Conservation (phyloP, 306 rosid genomes). For the Vicia villosa region DNA sequence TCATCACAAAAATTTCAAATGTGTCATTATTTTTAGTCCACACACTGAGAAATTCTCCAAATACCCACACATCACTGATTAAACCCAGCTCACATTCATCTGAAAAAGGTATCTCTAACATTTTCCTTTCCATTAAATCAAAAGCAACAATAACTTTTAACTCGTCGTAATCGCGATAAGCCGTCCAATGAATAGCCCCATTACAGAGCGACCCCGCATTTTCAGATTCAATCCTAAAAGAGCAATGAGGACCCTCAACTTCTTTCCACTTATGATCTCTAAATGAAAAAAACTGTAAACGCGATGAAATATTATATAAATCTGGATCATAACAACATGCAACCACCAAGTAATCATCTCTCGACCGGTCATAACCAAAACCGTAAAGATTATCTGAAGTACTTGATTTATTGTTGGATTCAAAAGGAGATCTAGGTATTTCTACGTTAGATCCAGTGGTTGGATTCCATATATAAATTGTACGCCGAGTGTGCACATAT, state of each 20-base stretch:
- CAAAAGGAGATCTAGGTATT: neutral
- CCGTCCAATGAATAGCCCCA: neutral
- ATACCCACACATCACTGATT: neutral
- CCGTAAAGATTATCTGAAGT: neutral
- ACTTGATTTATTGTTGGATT: accelerated
- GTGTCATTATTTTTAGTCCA: neutral
- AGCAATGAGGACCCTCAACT: too few species aligned
- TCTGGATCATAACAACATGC: too few species aligned
- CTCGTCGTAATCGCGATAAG: neutral
- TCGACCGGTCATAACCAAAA: too few species aligned
- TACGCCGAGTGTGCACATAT: neutral
- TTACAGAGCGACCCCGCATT: neutral
- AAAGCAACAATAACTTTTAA: constrained; percentile 24
- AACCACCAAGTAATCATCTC: too few species aligned
- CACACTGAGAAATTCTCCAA: constrained; percentile 15
- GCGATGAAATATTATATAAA: too few species aligned
- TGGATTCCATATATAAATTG: neutral
- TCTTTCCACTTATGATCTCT: too few species aligned
- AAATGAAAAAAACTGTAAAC: too few species aligned
- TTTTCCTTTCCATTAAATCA: constrained; percentile 11
- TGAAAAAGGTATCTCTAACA: constrained; percentile 6
- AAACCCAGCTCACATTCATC: neutral
- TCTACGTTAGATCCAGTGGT: neutral
- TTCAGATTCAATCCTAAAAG: too few species aligned
- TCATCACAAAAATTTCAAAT: constrained; percentile 31